Evolutionary conservation across 768 basidiomycete species (phyloP).

Genomic region (Clitopilus hobsonii): DNA sequence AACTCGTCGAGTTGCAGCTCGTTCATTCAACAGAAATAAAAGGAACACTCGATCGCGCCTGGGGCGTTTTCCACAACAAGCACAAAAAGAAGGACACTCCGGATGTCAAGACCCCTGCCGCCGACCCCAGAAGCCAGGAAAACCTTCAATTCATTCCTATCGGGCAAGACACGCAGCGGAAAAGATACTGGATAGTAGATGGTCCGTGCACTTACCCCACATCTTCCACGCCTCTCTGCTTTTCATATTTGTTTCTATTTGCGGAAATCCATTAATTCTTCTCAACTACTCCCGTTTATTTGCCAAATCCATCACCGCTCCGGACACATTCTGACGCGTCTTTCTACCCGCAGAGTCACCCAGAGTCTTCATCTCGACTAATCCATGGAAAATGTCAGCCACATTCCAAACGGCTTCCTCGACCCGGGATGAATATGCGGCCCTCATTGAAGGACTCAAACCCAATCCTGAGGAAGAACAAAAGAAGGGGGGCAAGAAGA

Average conservation of each 20-base stretch:
- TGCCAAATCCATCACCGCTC: constrained; percentile 23
- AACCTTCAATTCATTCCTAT: constrained; percentile 63
- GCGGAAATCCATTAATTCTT: constrained; percentile 38
- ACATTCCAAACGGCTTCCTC: constrained; percentile 70
- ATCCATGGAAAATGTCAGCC: constrained; percentile 86
- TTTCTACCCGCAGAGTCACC: constrained; percentile 63
- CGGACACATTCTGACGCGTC: constrained; percentile 18
- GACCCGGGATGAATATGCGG: constrained; percentile 70
- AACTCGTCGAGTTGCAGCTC: constrained; percentile 83
- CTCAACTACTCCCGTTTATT: constrained; percentile 34
- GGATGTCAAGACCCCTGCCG: constrained; percentile 47
- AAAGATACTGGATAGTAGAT: constrained; percentile 85
- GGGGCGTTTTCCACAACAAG: constrained; percentile 81
- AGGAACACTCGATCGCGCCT: constrained; percentile 72
- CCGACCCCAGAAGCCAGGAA: constrained; percentile 64
- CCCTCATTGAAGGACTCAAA: constrained; percentile 58
- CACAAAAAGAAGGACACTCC: constrained; percentile 75
- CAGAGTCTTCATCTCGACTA: constrained; percentile 77
- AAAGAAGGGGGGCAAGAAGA: constrained; percentile 41
- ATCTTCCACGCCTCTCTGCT: constrained; percentile 19
- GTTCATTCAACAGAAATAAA: constrained; percentile 66
- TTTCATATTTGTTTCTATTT: constrained; percentile 74
- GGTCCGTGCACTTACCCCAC: constrained; percentile 58
- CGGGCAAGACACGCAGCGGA: constrained; percentile 72
- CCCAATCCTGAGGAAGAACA: constrained; percentile 37